These are phyloP conservation scores for Kuraishia cidri DNA, from an alignment of 805 yeast species.

Conservation along the genomic window DNA sequence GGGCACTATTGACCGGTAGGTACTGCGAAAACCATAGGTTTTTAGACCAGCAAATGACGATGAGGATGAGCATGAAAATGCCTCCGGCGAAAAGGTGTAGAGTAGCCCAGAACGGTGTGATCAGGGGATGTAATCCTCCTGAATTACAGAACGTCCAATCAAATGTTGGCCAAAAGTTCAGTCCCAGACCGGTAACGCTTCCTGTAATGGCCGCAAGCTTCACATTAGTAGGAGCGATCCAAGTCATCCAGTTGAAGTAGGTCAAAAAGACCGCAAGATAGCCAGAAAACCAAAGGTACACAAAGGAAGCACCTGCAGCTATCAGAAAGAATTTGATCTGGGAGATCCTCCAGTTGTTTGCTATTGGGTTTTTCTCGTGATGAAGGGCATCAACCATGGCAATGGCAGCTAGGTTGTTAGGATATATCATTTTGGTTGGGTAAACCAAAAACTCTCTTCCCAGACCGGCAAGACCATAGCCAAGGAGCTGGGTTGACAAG, in stretches of 20 bases:
- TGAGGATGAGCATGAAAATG: constrained; percentile 43
- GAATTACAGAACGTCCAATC: constrained; percentile 64
- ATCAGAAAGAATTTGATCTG: constrained; percentile 37
- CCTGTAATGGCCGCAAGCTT: constrained; percentile 66
- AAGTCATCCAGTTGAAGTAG: constrained; percentile 53
- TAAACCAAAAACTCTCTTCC: constrained; percentile 49
- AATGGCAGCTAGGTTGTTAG: constrained; percentile 49
- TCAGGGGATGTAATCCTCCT: constrained; percentile 56
- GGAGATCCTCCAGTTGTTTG: constrained; percentile 55
- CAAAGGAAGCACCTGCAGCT: constrained; percentile 26
- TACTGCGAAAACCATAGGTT: constrained; percentile 37
- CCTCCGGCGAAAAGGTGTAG: constrained; percentile 34
- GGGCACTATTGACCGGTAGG: constrained; percentile 1
- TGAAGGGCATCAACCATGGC: constrained; percentile 48
- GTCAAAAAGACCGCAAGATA: constrained; percentile 50
- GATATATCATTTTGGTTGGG: constrained; percentile 68
- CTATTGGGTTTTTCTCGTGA: constrained; percentile 35
- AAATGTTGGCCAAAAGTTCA: constrained; percentile 50
- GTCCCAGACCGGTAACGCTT: constrained; percentile 47
- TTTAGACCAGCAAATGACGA: constrained; percentile 42
- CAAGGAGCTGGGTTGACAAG: constrained; percentile 53
- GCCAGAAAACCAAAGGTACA: constrained; percentile 55
- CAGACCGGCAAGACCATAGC: constrained; percentile 62
- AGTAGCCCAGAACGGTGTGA: constrained; percentile 46
- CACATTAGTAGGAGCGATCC: constrained; percentile 54